These are phyloP conservation scores for Apiotrichum akiyoshidainum DNA, from an alignment of 1,284 basidiomycete genomes.

Conservation along the genomic window DNA sequence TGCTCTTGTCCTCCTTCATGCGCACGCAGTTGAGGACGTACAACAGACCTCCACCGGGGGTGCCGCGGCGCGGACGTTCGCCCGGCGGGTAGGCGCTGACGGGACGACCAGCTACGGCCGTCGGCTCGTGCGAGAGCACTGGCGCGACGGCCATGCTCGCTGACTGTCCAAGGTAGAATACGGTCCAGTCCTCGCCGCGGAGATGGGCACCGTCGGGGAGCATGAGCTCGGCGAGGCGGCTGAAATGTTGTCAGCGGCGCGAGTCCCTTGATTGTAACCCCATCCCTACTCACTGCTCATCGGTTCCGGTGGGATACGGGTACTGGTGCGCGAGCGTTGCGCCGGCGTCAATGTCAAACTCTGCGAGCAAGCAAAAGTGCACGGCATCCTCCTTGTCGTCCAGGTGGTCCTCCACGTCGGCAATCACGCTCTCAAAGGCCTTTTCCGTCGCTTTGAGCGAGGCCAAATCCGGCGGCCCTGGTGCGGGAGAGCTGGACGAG, in stretches of 20 bases:
- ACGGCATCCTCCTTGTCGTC: constrained; percentile 61
- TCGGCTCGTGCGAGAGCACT: constrained; percentile 57
- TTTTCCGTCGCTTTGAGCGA: background rate
- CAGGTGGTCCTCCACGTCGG: constrained; percentile 8
- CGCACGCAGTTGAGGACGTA: constrained; percentile 94
- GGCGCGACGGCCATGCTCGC: constrained; percentile 78
- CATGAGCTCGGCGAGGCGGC: constrained; percentile 94
- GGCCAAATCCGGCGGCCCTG: background rate
- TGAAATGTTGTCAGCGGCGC: constrained; percentile 41
- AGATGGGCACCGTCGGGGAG: constrained; percentile 95
- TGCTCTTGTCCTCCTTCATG: constrained; percentile 86
- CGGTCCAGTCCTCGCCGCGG: constrained; percentile 93
- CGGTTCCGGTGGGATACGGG: constrained; percentile 82
- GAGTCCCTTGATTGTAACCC: background rate
- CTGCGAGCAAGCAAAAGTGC: constrained; percentile 86
- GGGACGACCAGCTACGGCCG: constrained; percentile 21
- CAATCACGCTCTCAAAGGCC: constrained; percentile 25
- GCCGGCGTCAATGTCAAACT: constrained; percentile 91
- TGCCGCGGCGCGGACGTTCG: constrained; percentile 35
- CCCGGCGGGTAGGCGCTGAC: constrained; percentile 18
- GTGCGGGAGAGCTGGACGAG: constrained; percentile 5
- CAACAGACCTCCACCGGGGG: constrained; percentile 59
- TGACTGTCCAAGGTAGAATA: constrained; percentile 95
- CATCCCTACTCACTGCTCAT: constrained; percentile 70
- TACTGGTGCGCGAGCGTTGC: constrained; percentile 90